Base-by-base conservation (phyloP, 768 basidiomycete species). In the Vararia minispora region DNA sequence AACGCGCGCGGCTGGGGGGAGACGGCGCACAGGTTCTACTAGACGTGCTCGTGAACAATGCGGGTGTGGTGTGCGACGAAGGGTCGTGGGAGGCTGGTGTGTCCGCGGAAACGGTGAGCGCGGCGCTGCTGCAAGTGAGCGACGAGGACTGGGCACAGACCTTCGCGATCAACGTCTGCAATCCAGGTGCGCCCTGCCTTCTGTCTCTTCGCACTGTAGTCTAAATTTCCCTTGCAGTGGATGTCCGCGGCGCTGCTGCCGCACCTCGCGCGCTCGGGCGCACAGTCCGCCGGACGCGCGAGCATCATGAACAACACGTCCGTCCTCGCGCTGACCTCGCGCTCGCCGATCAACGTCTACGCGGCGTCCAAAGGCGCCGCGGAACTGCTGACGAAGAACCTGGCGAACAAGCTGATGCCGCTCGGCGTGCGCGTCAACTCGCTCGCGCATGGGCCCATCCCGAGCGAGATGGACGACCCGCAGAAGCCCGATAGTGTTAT, bases 371-470 rank as follows among this genome's bases (percentile, higher is more conserved):
- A 45, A 37, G 47, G 44, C 14, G 47, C 44, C 1, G 47, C 44
- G n/a, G 40, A 45, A 20, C 40, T 33, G 22, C 5, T 49, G 27
- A 45, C 44, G 34, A 38, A 35, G 26, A 49, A 45, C 33, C 44
- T 49, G 22, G 47, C 47, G 22, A 32, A 33, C 33, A 49, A 45
- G 44, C 34, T 49, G 35, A 45, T 41, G 32, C 16, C 35, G 35
- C 38, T 45, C 16, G 47, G 47, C 30, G 44, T 49, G 38, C 44
- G 44, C 29, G 44, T 45, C 22, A 49, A 45, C 33, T 40, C 37
- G 28, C 35, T 49, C 39, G 47, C 47, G n/a, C 41, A 41, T 6
- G 47, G 43, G 29, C 41, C 44, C 39, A 35, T 48, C 16, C 47
- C 47, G 5, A 32, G 33, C 12, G 47, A 48, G 38, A 42, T 45